Base-by-base conservation (phyloP, 257 asterid genomes). In the Ophiorrhiza pumila region DNA sequence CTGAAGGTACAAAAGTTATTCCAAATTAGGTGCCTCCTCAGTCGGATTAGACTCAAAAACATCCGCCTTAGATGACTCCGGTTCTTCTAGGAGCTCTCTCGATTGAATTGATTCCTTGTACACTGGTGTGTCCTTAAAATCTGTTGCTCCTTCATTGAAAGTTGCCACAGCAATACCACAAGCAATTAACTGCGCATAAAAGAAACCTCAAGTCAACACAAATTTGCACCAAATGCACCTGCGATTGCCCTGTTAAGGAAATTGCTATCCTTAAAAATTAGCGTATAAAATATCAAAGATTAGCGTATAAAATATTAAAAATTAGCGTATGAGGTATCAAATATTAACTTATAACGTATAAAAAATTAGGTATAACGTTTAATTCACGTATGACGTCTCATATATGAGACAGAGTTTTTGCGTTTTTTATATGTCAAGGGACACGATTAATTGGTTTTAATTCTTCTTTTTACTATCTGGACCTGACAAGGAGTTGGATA, bases 41-140 rank as follows among this genome's bases (percentile, higher is more conserved):
- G 99, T 94, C 7, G 97, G 99, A 82, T 94, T 94, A 18, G 95
- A 86, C 85, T 94, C 99, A 34, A 91, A 94, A 68, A 91, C 93
- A 61, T 94, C 93, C 1, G 95, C 77, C 74, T 61, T 82, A 20
- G 97, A 84, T 32, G 89, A 86, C 42, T 91, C 97, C 31, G 95
- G 97, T 80, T 79, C 95, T 69, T 56, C 65, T 32, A 88, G 88
- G 81, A 94, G 89, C 49, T 94, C 92, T 41, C 73, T 79, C 17
- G 98, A 87, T 79, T 91, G 89, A 53, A 88, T 80, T 1, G 99
- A 85, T 81, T 94, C 99, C 85, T 95, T 87, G 85, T 90, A 95
- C 2, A 59, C 93, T 4, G 94, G 92, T 57, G 98, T 90, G 18
- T 90, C 88, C 83, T 90, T 95, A 87, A 91, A 91, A 80, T 95